Evolutionary conservation across 306 rosid species (phyloP).

Genomic region (Cucurbita maxima): DNA sequence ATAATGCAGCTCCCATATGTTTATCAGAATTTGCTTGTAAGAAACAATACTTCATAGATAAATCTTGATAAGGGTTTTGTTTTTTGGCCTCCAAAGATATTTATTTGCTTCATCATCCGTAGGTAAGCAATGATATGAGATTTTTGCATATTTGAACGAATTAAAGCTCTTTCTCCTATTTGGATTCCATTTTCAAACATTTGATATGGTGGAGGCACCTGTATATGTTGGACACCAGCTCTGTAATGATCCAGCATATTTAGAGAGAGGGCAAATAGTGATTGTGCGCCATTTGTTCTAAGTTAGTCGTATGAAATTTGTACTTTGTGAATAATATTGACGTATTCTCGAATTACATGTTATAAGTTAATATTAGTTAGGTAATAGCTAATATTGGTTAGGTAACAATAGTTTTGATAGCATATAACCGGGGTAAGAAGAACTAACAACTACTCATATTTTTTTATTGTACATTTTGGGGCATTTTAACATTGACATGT

Average conservation of each 20-base stretch:
- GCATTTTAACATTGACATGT: too few species aligned
- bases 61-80: neutral
- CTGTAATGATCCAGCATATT: neutral
- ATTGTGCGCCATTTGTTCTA: too few species aligned
- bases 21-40: conserved; percentile 1
- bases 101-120: neutral
- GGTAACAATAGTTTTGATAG: too few species aligned
- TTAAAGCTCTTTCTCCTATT: neutral
- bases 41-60: neutral
- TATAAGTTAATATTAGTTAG: too few species aligned
- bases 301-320: too few species aligned
- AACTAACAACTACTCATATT: too few species aligned
- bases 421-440: too few species aligned
- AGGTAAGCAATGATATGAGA: neutral
- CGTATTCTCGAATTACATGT: too few species aligned
- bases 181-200: neutral
- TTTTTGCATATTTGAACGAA: neutral
- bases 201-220: neutral
- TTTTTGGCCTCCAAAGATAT: neutral
- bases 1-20: conserved; percentile 7
- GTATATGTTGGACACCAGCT: neutral
- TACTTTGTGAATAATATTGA: too few species aligned
- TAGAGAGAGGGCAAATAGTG: too few species aligned
- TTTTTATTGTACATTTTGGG: too few species aligned
- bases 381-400: too few species aligned